These are phyloP conservation scores for Euptelea pleiosperma DNA, from an alignment of 164 flowering plant species.

Conservation along the genomic window DNA sequence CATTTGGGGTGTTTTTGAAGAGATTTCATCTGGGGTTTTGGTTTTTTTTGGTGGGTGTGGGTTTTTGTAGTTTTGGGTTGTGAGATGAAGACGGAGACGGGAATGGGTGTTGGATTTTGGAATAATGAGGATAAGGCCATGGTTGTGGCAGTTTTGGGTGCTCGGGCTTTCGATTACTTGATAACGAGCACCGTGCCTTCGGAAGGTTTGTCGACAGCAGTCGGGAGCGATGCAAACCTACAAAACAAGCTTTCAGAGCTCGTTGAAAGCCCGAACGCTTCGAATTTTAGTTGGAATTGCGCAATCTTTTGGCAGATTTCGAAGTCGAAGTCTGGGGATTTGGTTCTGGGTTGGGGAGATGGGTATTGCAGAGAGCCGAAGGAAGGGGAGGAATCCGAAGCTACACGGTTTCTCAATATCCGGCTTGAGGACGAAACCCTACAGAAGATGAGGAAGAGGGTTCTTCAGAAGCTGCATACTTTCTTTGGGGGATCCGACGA, in stretches of 20 bases:
- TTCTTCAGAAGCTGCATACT: slow-evolving; percentile 71
- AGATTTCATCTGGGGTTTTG: slow-evolving; percentile 7
- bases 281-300: slow-evolving; percentile 84
- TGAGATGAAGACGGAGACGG: slow-evolving; percentile 44
- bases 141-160: slow-evolving; percentile 63
- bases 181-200: slow-evolving; percentile 44
- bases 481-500: slow-evolving; percentile 84
- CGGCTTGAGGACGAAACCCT: slow-evolving; percentile 55
- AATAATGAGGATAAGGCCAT: slow-evolving; percentile 68
- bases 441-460: slow-evolving; percentile 83
- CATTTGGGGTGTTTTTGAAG: not conserved
- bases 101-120: slow-evolving; percentile 42
- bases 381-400: slow-evolving; percentile 67
- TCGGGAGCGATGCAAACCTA: slow-evolving; percentile 56
- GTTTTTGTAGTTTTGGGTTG: slow-evolving; percentile 4
- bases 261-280: slow-evolving; percentile 59
- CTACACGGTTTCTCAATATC: slow-evolving; percentile 23
- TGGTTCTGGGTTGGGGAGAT: slow-evolving; percentile 92
- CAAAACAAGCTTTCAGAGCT: slow-evolving; percentile 87
- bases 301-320: slow-evolving; percentile 93
- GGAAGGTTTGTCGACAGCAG: slow-evolving; percentile 46
- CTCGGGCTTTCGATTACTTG: slow-evolving; percentile 67
- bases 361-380: slow-evolving; percentile 87
- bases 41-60: slow-evolving; percentile 3
- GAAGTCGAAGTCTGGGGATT: slow-evolving; percentile 62